Base-by-base conservation (phyloP, 2,329 filamentous ascomycete species). In the Alternaria alternata region DNA sequence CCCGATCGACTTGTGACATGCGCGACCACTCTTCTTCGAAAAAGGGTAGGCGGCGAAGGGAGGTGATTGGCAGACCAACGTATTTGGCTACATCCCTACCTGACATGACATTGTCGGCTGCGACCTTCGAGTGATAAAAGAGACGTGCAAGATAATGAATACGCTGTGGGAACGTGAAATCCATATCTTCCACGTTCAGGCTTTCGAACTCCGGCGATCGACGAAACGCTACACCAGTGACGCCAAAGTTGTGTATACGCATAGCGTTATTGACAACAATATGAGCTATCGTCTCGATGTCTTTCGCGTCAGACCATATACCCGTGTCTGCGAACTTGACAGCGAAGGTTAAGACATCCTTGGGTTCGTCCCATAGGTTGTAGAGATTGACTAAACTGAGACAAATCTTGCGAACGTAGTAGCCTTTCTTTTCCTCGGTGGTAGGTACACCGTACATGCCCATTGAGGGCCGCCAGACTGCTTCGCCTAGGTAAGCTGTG, bases 131-230 rank as follows among this genome's bases (percentile, higher is more conserved):
- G 18, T 57, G 59, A n/a, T 14, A 14, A 5, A 61, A 20, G 12
- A 61, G 43, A 0, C 24, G 28, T 1, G 42, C 42, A 2, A 61
- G 16, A 3, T 58, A 58, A 14, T 58, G 48, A 0, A 61, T 58
- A 16, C 59, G 59, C 22, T 61, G 54, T 3, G 48, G 36, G 7
- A 61, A 61, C 5, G 54, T 57, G 5, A 53, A 57, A 7, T 48
- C 34, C n/a, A 41, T 14, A 1, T 61, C 59, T 22, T 53, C 54
- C 1, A 20, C 24, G 22, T 53, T 41, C 2, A 48, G 39, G n/a
- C 47, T 39, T 2, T 20, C 43, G 20, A 53, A 49, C 12, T 53
- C 39, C 4, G 24, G 1, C 9, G 48, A 42, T 3, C 36, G 54
- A 12, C 16, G 28, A 9, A 58, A 57, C 4, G 54, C 41, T 3